Evolutionary conservation across 768 basidiomycete species (phyloP).

Genomic region (Sarcodon sp.): DNA sequence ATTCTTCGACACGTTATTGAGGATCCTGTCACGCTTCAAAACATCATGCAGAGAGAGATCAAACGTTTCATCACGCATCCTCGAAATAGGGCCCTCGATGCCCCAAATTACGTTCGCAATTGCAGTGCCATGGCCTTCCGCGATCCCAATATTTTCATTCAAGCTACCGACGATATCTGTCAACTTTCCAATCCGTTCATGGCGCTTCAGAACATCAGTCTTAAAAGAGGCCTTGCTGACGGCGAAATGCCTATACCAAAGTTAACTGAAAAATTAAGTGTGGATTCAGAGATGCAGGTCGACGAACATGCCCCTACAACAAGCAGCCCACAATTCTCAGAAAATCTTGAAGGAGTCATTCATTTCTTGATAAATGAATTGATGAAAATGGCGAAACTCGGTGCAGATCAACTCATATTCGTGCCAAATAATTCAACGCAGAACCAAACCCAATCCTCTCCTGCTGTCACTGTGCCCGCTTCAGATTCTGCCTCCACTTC

Average conservation of each 20-base stretch:
- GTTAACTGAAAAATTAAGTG: background rate
- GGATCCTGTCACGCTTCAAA: conserved; percentile 47
- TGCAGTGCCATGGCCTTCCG: conserved; percentile 74
- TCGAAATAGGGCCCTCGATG: conserved; percentile 56
- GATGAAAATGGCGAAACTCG: conserved; percentile 37
- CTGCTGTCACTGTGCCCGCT: background rate
- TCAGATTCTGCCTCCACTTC: background rate
- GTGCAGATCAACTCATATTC: background rate
- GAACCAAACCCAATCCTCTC: conserved; percentile 1
- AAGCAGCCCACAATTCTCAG: conserved; percentile 14
- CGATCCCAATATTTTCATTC: conserved; percentile 64
- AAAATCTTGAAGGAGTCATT: conserved; percentile 43
- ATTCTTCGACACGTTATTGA: conserved; percentile 91
- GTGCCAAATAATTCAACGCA: background rate
- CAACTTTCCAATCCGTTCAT: conserved; percentile 53
- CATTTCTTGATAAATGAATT: conserved; percentile 68
- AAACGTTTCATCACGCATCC: conserved; percentile 69
- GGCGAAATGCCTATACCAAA: background rate
- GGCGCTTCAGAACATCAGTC: conserved; percentile 13
- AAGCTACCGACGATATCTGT: conserved; percentile 59
- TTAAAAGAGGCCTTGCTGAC: conserved; percentile 8
- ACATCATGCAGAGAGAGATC: conserved; percentile 74
- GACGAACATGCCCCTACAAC: conserved; percentile 22
- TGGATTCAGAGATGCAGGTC: conserved; percentile 42
- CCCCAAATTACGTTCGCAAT: conserved; percentile 59